Base-by-base conservation (phyloP, 257 asterid species). In the Nicotiana noctiflora region DNA sequence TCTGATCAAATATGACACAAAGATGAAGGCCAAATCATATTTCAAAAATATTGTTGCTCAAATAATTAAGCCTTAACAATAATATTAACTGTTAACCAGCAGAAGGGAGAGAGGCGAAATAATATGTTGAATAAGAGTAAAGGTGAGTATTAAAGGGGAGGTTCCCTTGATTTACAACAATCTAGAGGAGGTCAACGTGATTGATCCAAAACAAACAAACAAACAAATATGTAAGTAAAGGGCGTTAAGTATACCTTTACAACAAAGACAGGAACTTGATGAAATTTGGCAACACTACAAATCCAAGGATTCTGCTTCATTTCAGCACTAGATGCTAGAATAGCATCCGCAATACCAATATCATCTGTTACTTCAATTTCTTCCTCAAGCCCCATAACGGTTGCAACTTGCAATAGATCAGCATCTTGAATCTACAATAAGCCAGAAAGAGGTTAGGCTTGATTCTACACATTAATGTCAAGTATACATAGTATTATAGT, bases 271-370 rank as follows among this genome's bases (percentile, higher is more conserved):
- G 98, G 97, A 79, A 93, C 82, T 83, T 89, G 92, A 81, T 93
- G 96, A 83, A 88, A 95, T 84, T 95, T 95, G 9, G 98, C 99
- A 83, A 95, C 92, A 13, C 98, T 91, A 18, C 94, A 94, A 77
- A 95, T 92, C 98, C 98, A 93, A 74, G 99, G 97, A 83, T 92
- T 93, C 87, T 88, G 93, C 84, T 92, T 92, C 88, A 95, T 85
- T 91, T 95, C 97, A 77, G 86, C 72, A 83, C 87, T 84, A 51
- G 98, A 92, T 67, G 91, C 95, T 75, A 95, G 86, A 88, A 95
- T 90, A 51, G 91, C 97, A 88, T 95, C 93, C 8, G 99, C 97
- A n/a, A 83, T 82, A 76, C 90, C 95, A 83, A 92, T 89, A 83
- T 95, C 97, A 79, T 89, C 91, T 7, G 97, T 92, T 79, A 88